Evolutionary conservation across 495 filamentous ascomycete genomes (phyloP), one percentile per base, ranked within the genome.

Genomic region (Podospora pseudocomata): DNA sequence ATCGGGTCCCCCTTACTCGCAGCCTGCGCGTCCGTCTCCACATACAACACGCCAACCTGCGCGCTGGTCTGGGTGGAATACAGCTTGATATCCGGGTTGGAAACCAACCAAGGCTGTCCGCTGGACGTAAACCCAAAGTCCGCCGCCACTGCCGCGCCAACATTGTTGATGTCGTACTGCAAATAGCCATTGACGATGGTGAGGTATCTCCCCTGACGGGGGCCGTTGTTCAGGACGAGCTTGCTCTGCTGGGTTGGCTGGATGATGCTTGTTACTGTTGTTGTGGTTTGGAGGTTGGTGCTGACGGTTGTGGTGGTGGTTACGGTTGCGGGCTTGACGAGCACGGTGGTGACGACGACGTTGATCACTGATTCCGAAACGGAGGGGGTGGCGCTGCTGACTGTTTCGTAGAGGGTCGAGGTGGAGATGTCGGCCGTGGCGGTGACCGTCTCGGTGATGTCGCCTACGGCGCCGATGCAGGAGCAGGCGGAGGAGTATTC

Each of bases 291-390:
- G 20, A 63, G 61, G n/a, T 28, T 27, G 18, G 61, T 63, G 27
- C 61, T 63, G 61, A 44, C 28, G 5, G 61, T 63, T 20, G 61
- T 49, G 0, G 34, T 49, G 11, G 32, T 19, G 6, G 30, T 44
- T 6, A 32, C n/a, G 9, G 61, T 63, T 6, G 61, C 61, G 18
- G 61, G 61, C 61, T 63, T 63, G 16, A 63, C 61, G 4, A 63
- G n/a, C 9, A 63, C 61, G 15, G 61, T 63, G 32, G 61, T 63
- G 28, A 63, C 61, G 30, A 63, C 61, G 5, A 63, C 61, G n/a
- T 44, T 63, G 61, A 63, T 32, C 13, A 49, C n/a, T 7, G 61
- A 63, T 32, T 63, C 61, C 5, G 61, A 63, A 16, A 63, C 32
- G 18, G 61, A 63, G 30, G 61, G 61, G 32, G 20, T 32, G 30